phyloP scores from a whole-genome alignment of 768 basidiomycete genomes.

The Lentinula boryana region DNA sequence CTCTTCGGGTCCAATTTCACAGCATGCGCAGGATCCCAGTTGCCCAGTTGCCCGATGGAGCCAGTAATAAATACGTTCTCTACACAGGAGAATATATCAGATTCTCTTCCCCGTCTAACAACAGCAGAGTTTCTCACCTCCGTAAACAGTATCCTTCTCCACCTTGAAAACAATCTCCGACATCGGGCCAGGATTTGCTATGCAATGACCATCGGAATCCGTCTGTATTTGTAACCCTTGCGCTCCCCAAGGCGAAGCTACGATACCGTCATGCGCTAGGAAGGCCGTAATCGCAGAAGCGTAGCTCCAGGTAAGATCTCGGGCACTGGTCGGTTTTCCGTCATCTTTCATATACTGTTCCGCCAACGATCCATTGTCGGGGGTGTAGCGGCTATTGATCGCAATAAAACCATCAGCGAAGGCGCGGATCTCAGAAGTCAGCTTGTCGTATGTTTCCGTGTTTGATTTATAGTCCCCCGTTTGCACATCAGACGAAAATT shows the following conservation, averaged over 20 bases:
- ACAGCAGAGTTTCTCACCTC: constrained; percentile 35
- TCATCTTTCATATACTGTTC: constrained; percentile 54
- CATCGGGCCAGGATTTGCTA: constrained; percentile 32
- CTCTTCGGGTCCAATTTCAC: constrained; percentile 34
- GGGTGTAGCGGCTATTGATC: constrained; percentile 55
- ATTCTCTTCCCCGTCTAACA: background rate
- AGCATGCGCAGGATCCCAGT: constrained; percentile 42
- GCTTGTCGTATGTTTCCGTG: constrained; percentile 40
- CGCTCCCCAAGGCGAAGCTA: constrained; percentile 62
- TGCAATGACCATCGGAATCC: background rate
- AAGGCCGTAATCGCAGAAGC: constrained; percentile 63
- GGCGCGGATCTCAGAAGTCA: constrained; percentile 40
- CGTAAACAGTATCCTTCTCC: constrained; percentile 38
- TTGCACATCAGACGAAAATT: constrained; percentile 43
- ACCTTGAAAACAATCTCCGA: constrained; percentile 55
- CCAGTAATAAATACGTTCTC: constrained; percentile 51
- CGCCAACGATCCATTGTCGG: constrained; percentile 49
- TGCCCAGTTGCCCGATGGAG: constrained; percentile 31
- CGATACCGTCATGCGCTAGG: constrained; percentile 42
- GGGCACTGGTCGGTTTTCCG: constrained; percentile 54
- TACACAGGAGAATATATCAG: constrained; percentile 9
- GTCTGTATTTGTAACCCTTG: constrained; percentile 33
- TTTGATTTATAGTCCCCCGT: constrained; percentile 48
- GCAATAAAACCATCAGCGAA: constrained; percentile 67
- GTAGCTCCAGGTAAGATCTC: constrained; percentile 74